A percentile compares a stretch with the other conserved stretches of the same genome.
Evolutionary conservation across 2,329 filamentous ascomycete genomes (phyloP).

Genomic region (Ceratocystis ficicola): DNA sequence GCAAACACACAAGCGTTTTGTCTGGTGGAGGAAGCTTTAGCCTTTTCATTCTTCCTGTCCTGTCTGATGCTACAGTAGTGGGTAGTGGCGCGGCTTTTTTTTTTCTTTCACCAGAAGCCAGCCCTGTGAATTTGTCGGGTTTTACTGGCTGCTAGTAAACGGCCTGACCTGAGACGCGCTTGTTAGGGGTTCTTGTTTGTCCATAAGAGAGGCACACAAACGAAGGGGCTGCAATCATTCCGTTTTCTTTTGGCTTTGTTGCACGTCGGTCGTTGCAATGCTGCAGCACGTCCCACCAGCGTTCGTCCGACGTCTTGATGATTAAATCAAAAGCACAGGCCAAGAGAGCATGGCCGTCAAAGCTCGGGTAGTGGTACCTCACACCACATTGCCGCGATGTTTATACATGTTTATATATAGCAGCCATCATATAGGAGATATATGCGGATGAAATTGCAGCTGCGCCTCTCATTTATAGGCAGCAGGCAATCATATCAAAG

Average conservation of each 20-base stretch:
- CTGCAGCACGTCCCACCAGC: conserved; percentile 2
- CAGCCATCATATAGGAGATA: not conserved
- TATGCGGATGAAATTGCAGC: not conserved
- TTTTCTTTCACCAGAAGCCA: not conserved
- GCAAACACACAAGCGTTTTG: not conserved
- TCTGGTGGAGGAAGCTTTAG: not conserved
- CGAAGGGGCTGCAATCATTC: not conserved
- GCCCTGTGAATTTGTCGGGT: not conserved
- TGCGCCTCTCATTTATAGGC: not conserved
- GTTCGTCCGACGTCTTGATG: conserved; percentile 7
- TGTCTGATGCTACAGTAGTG: not conserved
- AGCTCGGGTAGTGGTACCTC: not conserved
- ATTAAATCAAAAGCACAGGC: not conserved
- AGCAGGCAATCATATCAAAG: not conserved
- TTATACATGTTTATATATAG: not conserved
- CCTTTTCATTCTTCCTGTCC: not conserved
- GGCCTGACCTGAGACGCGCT: conserved; percentile 8
- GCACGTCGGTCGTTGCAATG: not conserved
- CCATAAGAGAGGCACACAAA: not conserved
- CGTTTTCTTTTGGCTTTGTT: not conserved
- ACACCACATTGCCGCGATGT: not conserved
- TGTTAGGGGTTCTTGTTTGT: not conserved
- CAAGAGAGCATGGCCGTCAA: not conserved
- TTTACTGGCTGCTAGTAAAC: not conserved
- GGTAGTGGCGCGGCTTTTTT: no score